phyloP scores from a whole-genome alignment of 2,329 filamentous ascomycete species.

The Celoporthe dispersa region DNA sequence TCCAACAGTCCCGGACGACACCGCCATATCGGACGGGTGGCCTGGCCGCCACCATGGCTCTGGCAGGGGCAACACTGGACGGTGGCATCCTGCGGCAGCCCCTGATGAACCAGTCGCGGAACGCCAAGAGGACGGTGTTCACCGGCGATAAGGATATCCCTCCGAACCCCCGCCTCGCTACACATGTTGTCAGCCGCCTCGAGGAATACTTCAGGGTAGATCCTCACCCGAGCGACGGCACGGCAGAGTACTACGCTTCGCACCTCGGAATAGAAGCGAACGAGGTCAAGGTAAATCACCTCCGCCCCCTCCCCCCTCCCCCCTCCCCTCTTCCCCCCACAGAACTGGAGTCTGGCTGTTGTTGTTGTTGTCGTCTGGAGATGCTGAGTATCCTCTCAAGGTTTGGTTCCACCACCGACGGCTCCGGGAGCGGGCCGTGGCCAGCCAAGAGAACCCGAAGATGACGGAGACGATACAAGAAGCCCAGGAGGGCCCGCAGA shows the following conservation, averaged over 20 bases:
- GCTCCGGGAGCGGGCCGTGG: conserved; percentile 51
- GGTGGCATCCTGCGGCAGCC: conserved; percentile 45
- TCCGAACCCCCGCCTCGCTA: conserved; percentile 51
- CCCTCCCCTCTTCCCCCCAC: no score
- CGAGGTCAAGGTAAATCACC: conserved; percentile 51
- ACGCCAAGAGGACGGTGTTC: conserved; percentile 46
- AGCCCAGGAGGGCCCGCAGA: conserved; percentile 43
- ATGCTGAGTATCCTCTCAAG: conserved; percentile 33
- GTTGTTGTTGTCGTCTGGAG: not conserved
- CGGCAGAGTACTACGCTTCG: conserved; percentile 58
- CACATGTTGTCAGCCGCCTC: conserved; percentile 54
- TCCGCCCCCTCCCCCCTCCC: not conserved
- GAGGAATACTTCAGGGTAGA: conserved; percentile 58
- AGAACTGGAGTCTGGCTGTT: not conserved
- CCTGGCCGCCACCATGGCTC: conserved; percentile 22
- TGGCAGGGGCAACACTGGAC: conserved; percentile 30
- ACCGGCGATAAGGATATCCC: conserved; percentile 41
- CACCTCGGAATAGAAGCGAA: conserved; percentile 56
- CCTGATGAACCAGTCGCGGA: conserved; percentile 52
- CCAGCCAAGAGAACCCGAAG: conserved; percentile 50
- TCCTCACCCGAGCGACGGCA: conserved; percentile 52
- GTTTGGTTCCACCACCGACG: conserved; percentile 60
- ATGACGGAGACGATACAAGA: conserved; percentile 43
- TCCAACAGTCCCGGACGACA: conserved; percentile 14
- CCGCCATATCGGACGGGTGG: conserved; percentile 10